These are phyloP conservation scores for Condylostoma magnum DNA, from an alignment of 169 alveolate genomes.

Conservation along the genomic window DNA sequence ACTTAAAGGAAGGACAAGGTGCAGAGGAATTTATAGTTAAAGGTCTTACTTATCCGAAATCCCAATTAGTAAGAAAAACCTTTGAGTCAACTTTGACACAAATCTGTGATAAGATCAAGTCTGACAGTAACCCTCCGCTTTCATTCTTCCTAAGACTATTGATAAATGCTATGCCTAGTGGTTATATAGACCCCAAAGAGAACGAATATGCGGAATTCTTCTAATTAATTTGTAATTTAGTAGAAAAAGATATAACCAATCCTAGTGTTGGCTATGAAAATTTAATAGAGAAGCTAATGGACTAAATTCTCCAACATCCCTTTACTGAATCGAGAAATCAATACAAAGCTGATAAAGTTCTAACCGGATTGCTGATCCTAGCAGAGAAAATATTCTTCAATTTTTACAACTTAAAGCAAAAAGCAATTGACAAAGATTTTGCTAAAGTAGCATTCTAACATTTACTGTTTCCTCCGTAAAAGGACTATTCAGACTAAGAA, in stretches of 20 bases:
- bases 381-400: constrained; percentile 34
- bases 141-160: constrained; percentile 33
- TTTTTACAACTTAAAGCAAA: constrained; percentile 11
- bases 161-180: constrained; percentile 45
- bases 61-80: constrained; percentile 40
- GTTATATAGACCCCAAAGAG: constrained; percentile 19
- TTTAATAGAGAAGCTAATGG: constrained; percentile 29
- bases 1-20: background rate
- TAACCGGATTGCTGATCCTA: constrained; percentile 52
- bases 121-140: constrained; percentile 21
- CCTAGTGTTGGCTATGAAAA: constrained; percentile 29
- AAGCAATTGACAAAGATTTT: constrained; percentile 10
- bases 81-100: constrained; percentile 13
- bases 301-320: constrained; percentile 42
- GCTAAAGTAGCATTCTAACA: constrained; percentile 8
- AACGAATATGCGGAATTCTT: constrained; percentile 52
- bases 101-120: background rate
- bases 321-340: constrained; percentile 50
- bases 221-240: constrained; percentile 42
- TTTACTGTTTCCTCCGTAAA: constrained; percentile 15
- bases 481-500: background rate
- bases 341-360: constrained; percentile 49
- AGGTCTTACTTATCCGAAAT: constrained; percentile 26
- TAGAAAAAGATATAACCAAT: constrained; percentile 32
- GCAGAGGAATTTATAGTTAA: background rate